phyloP scores from a whole-genome alignment of 1,139 yeast genomes.

The Arxiozyma slooffiae region DNA sequence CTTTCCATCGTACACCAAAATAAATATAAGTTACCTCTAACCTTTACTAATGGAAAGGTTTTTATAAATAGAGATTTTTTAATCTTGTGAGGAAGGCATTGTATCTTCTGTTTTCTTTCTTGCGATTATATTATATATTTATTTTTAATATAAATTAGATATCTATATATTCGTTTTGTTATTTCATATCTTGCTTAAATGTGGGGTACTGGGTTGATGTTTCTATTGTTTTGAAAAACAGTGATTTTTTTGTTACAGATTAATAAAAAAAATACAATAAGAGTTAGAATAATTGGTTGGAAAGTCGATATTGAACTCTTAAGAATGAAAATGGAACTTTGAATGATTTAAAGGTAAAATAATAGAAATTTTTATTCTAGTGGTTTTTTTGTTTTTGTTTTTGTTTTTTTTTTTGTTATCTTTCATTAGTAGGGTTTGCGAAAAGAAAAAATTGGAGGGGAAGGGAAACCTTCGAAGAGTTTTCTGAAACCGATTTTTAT shows the following conservation, averaged over 20 bases:
- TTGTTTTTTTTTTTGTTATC: too few species aligned
- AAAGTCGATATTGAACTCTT: too few species aligned
- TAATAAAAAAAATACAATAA: too few species aligned
- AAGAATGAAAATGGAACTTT: too few species aligned
- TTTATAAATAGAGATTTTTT: neutral
- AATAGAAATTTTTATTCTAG: too few species aligned
- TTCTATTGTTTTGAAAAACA: neutral
- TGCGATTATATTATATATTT: neutral
- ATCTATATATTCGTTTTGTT: neutral
- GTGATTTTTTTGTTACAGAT: too few species aligned
- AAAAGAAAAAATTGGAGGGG: neutral
- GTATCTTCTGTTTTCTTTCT: slow-evolving; percentile 1
- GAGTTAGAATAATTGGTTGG: neutral
- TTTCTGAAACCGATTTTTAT: neutral
- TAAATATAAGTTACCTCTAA: neutral
- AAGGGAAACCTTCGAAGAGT: neutral
- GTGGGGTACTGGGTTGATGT: neutral
- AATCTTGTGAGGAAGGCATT: neutral
- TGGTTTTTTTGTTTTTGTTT: too few species aligned
- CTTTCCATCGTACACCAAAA: neutral
- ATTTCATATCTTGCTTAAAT: neutral
- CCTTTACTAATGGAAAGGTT: slow-evolving; percentile 1
- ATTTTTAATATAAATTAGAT: neutral
- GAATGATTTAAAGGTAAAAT: neutral
- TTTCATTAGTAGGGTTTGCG: neutral